Evolutionary conservation across 2,329 filamentous ascomycete genomes (phyloP).

Genomic region (Botryotinia globosa): DNA sequence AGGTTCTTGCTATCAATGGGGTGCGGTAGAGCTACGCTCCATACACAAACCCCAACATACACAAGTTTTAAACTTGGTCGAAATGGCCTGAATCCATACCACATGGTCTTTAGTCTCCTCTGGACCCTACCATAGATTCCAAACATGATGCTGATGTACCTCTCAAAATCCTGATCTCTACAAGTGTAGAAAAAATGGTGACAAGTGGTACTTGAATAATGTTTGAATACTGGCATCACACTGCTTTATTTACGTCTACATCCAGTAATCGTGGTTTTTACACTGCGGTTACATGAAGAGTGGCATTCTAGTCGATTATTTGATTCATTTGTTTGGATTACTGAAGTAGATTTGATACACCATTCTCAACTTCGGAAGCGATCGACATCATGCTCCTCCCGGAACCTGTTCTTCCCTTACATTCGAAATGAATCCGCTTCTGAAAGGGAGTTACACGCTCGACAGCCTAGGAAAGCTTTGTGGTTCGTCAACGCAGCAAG

Average conservation of each 20-base stretch:
- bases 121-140: too few species aligned
- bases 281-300: not conserved
- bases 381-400: not conserved
- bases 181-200: not conserved
- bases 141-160: not conserved
- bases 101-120: too few species aligned
- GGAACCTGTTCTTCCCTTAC: too few species aligned
- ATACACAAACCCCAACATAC: not conserved
- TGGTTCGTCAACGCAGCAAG: not conserved
- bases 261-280: not conserved
- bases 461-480: not conserved
- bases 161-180: not conserved
- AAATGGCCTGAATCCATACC: too few species aligned
- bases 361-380: not conserved
- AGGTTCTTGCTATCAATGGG: not conserved
- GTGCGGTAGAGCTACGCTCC: not conserved
- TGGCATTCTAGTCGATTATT: too few species aligned
- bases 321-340: not conserved
- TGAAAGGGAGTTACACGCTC: not conserved
- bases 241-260: not conserved
- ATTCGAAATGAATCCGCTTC: not conserved
- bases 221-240: not conserved
- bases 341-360: not conserved
- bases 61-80: too few species aligned
- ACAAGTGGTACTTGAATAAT: not conserved